Evolutionary conservation across 2,329 filamentous ascomycete species (phyloP).

Genomic region (Aciculosporium take): DNA sequence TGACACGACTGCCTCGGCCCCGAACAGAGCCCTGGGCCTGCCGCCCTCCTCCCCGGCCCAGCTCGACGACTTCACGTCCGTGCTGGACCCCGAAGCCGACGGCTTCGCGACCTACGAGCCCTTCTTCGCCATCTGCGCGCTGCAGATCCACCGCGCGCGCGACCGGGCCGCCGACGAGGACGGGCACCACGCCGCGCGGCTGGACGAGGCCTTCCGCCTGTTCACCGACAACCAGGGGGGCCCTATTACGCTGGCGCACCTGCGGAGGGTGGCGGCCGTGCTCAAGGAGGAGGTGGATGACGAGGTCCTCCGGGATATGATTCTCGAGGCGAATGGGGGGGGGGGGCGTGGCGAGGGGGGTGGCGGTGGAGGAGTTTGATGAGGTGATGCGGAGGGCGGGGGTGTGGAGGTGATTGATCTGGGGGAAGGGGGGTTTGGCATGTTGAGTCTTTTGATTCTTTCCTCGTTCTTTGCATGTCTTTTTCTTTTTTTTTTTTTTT

Average conservation of each 20-base stretch:
- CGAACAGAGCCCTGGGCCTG: constrained; percentile 62
- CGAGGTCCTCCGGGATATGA: constrained; percentile 80
- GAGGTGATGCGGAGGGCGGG: constrained; percentile 74
- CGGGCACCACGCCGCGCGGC: constrained; percentile 44
- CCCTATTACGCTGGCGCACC: constrained; percentile 66
- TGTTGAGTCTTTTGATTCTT: no score
- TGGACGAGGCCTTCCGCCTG: constrained; percentile 67
- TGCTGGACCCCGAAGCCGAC: constrained; percentile 69
- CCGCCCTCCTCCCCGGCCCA: constrained; percentile 49
- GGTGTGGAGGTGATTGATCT: constrained; percentile 60
- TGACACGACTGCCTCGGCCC: no score
- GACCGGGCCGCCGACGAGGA: constrained; percentile 37
- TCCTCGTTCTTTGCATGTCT: background rate
- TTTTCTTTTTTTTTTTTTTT: no score
- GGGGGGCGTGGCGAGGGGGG: constrained; percentile 53
- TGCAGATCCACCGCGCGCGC: constrained; percentile 62
- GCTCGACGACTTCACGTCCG: constrained; percentile 59
- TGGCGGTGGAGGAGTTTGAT: constrained; percentile 69
- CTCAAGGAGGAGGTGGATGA: constrained; percentile 78
- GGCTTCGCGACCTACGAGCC: constrained; percentile 66
- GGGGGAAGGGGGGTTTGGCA: background rate
- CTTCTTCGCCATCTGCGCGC: constrained; percentile 77
- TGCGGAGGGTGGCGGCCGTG: constrained; percentile 64
- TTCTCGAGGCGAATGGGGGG: constrained; percentile 81
- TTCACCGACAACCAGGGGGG: constrained; percentile 47